Base-by-base conservation (phyloP, 495 filamentous ascomycete species). In the Cenococcum geophilum region DNA sequence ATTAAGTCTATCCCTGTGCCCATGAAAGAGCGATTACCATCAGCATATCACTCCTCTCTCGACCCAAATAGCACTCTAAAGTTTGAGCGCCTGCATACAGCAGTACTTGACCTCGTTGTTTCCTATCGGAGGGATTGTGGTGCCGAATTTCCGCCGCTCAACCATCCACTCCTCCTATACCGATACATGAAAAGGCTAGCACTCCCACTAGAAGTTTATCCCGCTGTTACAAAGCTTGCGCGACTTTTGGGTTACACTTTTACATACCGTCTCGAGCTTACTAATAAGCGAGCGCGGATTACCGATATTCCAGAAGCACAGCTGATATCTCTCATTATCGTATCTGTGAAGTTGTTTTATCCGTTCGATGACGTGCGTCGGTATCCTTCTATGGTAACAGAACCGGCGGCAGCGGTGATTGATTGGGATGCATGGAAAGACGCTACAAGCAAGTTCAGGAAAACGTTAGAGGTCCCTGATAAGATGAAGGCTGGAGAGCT, bases 271-370 rank as follows among this genome's bases (percentile, higher is more conserved):
- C 71, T 64, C 0, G 57, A 22, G 8, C 14, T n/a, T 3, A 21
- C 43, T 5, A 65, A 21, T 64, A 72, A 21, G 54, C 57, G 59
- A 23, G 65, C 60, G 55, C 66, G 70, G 20, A 62, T 69, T 8
- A 64, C 65, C 62, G 68, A 63, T 43, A 66, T 65, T n/a, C 93
- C 93, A 0, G 93, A 97, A 68, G 74, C 87, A 2, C 79, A 86
- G 45, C 70, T 97, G 0, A 78, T 89, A 51, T 77, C 82, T 20
- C 73, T 91, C 5, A 68, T 96, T n/a, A 76, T 96, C 5, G 80
- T 96, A 22, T 82, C 86, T 10, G 83, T 86, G 6, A 97, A 97
- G 68, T 72, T 95, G 5, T 72, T 84, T 21, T 90, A 89, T 68
- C 89, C 91, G 0, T 81, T 96, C 36, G 89, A 93, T 34, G 16